Evolutionary conservation across 495 filamentous ascomycete genomes (phyloP).

Genomic region (Rhizodiscina lignyota): DNA sequence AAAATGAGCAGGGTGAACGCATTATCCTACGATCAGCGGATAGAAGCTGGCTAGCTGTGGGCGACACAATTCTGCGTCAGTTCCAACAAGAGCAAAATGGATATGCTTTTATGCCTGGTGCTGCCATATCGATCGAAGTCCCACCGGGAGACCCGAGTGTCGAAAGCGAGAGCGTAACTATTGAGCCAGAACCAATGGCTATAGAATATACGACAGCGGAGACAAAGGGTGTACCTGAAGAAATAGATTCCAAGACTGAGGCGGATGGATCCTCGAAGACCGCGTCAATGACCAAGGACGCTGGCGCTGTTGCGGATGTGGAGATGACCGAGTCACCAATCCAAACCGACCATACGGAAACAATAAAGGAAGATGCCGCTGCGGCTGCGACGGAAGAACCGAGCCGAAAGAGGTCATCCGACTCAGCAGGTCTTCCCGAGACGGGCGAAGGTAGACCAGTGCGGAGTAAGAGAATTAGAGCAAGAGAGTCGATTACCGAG

Average conservation of each 20-base stretch:
- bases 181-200: slow-evolving; percentile 28
- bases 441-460: slow-evolving; percentile 40
- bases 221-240: no score
- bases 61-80: slow-evolving; percentile 37
- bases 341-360: not conserved
- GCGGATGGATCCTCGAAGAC: not conserved
- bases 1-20: slow-evolving; percentile 13
- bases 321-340: no score
- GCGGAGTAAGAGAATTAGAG: slow-evolving; percentile 69
- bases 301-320: no score
- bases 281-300: not conserved
- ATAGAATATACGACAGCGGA: slow-evolving; percentile 18
- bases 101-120: no score
- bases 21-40: slow-evolving; percentile 11
- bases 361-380: slow-evolving; percentile 12
- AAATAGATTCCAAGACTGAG: no score
- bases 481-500: slow-evolving; percentile 55
- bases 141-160: no score
- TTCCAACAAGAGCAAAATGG: no score
- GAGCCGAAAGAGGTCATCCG: slow-evolving; percentile 53
- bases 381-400: no score
- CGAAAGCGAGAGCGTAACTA: no score
- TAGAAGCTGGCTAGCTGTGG: slow-evolving; percentile 35
- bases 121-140: no score
- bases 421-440: slow-evolving; percentile 40